Evolutionary conservation across 208 protist genomes (phyloP).

Genomic region (Crithidia acanthocephali): DNA sequence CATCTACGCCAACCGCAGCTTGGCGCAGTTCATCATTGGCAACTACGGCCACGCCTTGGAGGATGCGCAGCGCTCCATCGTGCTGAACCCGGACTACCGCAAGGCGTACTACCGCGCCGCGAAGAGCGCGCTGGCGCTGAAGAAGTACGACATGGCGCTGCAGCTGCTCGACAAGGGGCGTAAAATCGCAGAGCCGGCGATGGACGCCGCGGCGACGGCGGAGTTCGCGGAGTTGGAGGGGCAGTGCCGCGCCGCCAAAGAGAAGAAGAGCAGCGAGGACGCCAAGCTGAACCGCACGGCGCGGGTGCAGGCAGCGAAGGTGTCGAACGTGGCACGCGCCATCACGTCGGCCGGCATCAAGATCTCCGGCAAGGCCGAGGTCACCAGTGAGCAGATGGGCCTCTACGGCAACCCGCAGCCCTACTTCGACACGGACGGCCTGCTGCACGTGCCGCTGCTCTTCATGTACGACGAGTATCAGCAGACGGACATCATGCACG

Average conservation of each 20-base stretch:
- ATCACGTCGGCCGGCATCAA: constrained; percentile 73
- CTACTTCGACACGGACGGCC: constrained; percentile 76
- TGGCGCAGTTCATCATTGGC: constrained; percentile 87
- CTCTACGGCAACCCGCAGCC: constrained; percentile 75
- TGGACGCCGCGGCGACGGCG: constrained; percentile 28
- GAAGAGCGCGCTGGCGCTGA: constrained; percentile 67
- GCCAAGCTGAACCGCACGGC: constrained; percentile 39
- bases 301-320: constrained; percentile 55
- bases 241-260: constrained; percentile 32
- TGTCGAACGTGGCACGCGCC: constrained; percentile 63
- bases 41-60: constrained; percentile 88
- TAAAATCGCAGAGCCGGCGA: constrained; percentile 36
- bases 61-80: constrained; percentile 83
- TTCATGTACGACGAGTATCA: constrained; percentile 95
- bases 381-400: constrained; percentile 87
- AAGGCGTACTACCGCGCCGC: constrained; percentile 91
- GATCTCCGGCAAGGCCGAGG: constrained; percentile 54
- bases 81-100: constrained; percentile 77
- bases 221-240: constrained; percentile 76
- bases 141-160: constrained; percentile 77
- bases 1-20: constrained; percentile 86
- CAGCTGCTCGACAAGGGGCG: constrained; percentile 63
- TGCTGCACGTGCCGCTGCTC: constrained; percentile 91
- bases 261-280: constrained; percentile 35
- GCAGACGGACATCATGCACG: constrained; percentile 93